Conservation (phyloP, 148 eudicot genomes). For the Vaccinium darrowii region DNA sequence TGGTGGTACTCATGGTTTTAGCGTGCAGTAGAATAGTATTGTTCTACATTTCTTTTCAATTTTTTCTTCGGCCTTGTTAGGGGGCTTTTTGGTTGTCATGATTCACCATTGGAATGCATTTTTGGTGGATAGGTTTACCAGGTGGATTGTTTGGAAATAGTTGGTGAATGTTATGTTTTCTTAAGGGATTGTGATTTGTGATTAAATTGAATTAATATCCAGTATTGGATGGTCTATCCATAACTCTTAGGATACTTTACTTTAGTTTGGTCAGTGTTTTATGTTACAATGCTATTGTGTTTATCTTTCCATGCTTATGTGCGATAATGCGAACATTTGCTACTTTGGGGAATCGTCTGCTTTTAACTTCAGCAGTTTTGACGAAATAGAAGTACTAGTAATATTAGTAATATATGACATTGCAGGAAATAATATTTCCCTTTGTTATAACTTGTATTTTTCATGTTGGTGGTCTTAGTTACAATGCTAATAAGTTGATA, state of each 20-base stretch:
- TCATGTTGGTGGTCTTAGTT: not conserved
- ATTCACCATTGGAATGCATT: not conserved
- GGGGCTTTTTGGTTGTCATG: constrained; percentile 1
- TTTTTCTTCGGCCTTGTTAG: not conserved
- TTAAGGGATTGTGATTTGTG: not conserved
- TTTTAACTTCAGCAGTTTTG: not conserved
- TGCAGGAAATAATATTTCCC: not conserved
- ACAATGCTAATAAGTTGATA: not conserved
- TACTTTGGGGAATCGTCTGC: not conserved
- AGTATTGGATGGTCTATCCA: not conserved
- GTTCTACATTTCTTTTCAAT: not conserved
- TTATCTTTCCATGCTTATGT: not conserved
- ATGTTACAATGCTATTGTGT: not conserved
- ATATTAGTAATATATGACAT: too few relatives aligned
- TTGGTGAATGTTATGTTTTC: not conserved
- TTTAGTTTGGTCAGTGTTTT: not conserved
- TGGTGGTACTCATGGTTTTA: not conserved
- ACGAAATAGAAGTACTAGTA: not conserved
- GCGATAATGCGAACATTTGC: not conserved
- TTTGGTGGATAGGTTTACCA: not conserved
- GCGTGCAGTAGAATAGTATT: not conserved
- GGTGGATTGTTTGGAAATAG: not conserved
- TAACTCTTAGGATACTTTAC: not conserved
- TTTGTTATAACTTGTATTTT: not conserved
- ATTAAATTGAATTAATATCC: not conserved